Conservation (phyloP, 768 basidiomycete genomes). For the Myochromella boudieri region DNA sequence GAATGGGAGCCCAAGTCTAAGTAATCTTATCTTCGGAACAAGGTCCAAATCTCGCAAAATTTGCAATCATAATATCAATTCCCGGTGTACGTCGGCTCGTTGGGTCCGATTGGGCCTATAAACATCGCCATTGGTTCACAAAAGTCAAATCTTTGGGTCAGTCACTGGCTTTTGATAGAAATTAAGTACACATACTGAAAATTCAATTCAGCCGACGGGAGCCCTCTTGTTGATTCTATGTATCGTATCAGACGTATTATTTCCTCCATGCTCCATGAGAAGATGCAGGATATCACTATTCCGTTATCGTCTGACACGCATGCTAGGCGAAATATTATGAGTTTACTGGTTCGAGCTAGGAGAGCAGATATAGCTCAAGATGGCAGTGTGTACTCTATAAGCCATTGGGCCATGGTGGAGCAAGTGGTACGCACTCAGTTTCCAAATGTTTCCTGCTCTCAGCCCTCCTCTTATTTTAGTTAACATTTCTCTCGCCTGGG, state of each 20-base stretch:
- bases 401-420: slow-evolving; percentile 48
- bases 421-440: slow-evolving; percentile 40
- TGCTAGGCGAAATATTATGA: slow-evolving; percentile 52
- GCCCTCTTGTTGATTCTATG: slow-evolving; percentile 26
- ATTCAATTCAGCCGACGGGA: slow-evolving; percentile 9
- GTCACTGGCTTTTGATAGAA: not conserved
- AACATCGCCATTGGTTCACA: slow-evolving; percentile 27
- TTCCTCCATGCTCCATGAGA: slow-evolving; percentile 37
- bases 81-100: slow-evolving; percentile 36
- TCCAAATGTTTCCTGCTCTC: not conserved
- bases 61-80: slow-evolving; percentile 33
- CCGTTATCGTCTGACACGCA: slow-evolving; percentile 33
- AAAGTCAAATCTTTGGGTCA: slow-evolving; percentile 9
- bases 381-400: slow-evolving; percentile 38
- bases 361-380: slow-evolving; percentile 34
- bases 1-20: not conserved
- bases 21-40: not conserved
- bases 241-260: slow-evolving; percentile 41
- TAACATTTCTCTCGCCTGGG: slow-evolving; percentile 49
- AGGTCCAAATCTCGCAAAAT: slow-evolving; percentile 33
- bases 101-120: slow-evolving; percentile 34
- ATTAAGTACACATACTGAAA: not conserved
- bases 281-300: slow-evolving; percentile 35
- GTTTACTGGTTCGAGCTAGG: slow-evolving; percentile 44
- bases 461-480: slow-evolving; percentile 20